Evolutionary conservation across 768 basidiomycete species (phyloP).

Genomic region (Gloeostereum incarnatum): DNA sequence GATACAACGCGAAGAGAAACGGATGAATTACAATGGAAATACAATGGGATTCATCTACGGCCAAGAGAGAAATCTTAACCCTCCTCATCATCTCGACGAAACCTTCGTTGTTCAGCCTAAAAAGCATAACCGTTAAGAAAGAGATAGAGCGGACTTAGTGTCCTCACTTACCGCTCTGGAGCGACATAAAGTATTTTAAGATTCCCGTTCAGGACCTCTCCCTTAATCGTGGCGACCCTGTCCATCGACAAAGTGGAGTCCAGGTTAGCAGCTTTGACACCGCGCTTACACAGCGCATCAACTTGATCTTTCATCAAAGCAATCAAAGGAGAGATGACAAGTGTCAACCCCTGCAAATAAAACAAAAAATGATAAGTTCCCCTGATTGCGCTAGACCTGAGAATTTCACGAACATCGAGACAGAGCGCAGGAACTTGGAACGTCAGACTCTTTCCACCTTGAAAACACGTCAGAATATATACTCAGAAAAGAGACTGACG

Average conservation of each 20-base stretch:
- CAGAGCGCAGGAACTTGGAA: constrained; percentile 32
- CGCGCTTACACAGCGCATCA: constrained; percentile 19
- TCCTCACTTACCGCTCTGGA: constrained; percentile 24
- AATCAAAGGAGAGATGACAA: constrained; percentile 27
- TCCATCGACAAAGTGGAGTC: constrained; percentile 27
- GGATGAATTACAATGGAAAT: constrained; percentile 25
- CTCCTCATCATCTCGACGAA: constrained; percentile 32
- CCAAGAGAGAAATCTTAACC: constrained; percentile 33
- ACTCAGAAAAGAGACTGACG: too few relatives aligned
- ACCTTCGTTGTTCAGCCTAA: constrained; percentile 33
- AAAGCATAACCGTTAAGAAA: background rate
- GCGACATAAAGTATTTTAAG: constrained; percentile 41
- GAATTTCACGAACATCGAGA: constrained; percentile 11
- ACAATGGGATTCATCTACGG: constrained; percentile 42
- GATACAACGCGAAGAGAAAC: background rate
- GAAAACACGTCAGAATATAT: background rate
- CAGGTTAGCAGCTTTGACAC: constrained; percentile 27
- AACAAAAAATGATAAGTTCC: background rate
- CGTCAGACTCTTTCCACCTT: too few relatives aligned
- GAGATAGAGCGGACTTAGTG: background rate
- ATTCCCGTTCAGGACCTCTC: constrained; percentile 22
- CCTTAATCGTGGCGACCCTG: constrained; percentile 21
- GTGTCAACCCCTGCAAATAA: constrained; percentile 18
- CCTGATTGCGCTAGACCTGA: background rate
- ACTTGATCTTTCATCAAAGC: constrained; percentile 29